phyloP scores from a whole-genome alignment of 331 rosid species.

The Malus hybrid region DNA sequence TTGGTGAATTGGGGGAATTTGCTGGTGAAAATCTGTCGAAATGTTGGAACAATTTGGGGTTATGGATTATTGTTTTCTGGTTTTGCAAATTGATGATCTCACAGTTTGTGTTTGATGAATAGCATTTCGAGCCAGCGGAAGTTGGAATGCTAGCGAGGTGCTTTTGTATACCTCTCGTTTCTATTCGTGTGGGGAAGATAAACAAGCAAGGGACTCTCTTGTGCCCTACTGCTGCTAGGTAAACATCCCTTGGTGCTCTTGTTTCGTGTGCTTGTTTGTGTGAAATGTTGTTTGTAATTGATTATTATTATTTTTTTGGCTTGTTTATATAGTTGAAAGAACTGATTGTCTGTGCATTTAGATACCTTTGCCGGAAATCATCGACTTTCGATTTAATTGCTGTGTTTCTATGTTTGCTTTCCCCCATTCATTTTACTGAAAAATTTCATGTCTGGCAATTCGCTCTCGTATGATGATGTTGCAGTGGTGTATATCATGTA shows the following conservation, averaged over 20 bases:
- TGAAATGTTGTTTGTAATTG: neutral
- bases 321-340: neutral
- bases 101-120: slow-evolving; percentile 12
- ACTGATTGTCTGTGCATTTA: neutral
- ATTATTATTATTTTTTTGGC: neutral
- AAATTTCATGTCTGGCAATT: neutral
- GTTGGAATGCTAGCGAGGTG: slow-evolving; percentile 97
- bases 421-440: neutral
- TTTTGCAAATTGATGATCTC: neutral
- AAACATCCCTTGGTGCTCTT: slow-evolving; percentile 13
- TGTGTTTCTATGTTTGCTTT: neutral
- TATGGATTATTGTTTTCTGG: neutral
- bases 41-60: neutral
- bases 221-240: slow-evolving; percentile 72
- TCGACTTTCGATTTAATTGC: neutral
- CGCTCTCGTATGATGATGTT: neutral
- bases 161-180: slow-evolving; percentile 93
- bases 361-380: neutral
- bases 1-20: neutral
- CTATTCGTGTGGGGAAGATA: slow-evolving; percentile 84
- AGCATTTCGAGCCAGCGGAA: slow-evolving; percentile 97
- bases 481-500: neutral
- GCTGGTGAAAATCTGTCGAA: neutral
- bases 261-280: slow-evolving; percentile 1
- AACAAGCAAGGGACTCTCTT: slow-evolving; percentile 61